Evolutionary conservation across 2,329 filamentous ascomycete genomes (phyloP), one percentile per base, ranked within the genome.

Genomic region (Aspergillus hortae): DNA sequence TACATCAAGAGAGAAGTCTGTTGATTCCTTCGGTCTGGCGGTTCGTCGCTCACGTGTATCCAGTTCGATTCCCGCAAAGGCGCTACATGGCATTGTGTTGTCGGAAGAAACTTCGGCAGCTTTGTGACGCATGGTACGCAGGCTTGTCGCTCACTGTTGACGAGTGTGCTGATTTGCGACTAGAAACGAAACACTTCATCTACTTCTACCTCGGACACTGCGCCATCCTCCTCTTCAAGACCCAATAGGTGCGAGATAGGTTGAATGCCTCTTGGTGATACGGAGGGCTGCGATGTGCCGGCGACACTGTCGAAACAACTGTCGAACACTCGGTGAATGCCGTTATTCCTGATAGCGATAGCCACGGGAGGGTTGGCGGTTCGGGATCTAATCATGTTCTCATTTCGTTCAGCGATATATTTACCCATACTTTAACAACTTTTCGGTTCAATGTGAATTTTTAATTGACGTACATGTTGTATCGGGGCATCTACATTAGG

Each of bases 121-220:
- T 99, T 97, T 65, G 94, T 99, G 47, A 99, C 94, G 38, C 94
- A 99, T 69, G 92, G 92, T 96, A 82, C 21, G 40, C 12, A 12
- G 6, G 6, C 40, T 12, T 42, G 12, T 40, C 3, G 19, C 15
- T 7, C 44, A 17, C 23, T 6, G 10, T 9, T 44, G 11, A 19
- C 9, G 6, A 4, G 21, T 12, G 7, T 12, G 11, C 48, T 48
- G 50, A 67, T 58, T 19, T 51, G 43, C 3, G 7, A 40, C 35
- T 77, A 96, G 94, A 97, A 75, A 97, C 94, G 25, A 97, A 97
- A 79, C 94, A 99, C 76, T 99, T 99, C 80, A 96, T 99, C 73
- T 99, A 99, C 80, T 99, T 99, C 80, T 99, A 99, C 79, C 88
- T 99, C 54, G 94, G 94, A 49, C 94, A 97, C 80, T 96, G 91